Percentiles rank a stretch among this genome's conserved stretches.
These are phyloP conservation scores for Setaria italica DNA, from an alignment of 202 grass and related monocot species.

Conservation along the genomic window DNA sequence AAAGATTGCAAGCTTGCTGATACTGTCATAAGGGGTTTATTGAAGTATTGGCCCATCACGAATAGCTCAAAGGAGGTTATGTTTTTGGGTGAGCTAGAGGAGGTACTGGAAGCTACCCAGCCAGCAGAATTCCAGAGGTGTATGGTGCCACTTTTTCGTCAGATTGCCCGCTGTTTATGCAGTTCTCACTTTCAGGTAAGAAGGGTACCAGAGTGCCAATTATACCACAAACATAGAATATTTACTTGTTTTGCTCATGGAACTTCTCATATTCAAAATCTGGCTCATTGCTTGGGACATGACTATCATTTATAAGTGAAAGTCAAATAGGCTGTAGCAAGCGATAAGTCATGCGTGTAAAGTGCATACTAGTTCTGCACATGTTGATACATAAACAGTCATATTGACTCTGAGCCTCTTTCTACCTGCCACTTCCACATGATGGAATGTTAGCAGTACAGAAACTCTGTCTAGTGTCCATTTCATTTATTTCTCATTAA, in stretches of 20 bases:
- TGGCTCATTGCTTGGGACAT: slow-evolving; percentile 17
- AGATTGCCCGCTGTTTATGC: slow-evolving; percentile 74
- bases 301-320: slow-evolving; percentile 25
- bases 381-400: slow-evolving; percentile 38
- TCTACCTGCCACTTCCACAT: slow-evolving; percentile 2
- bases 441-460: slow-evolving; percentile 1
- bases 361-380: slow-evolving; percentile 31
- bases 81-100: slow-evolving; percentile 93
- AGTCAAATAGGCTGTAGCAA: slow-evolving; percentile 45
- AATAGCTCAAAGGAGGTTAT: slow-evolving; percentile 93
- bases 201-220: slow-evolving; percentile 26
- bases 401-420: slow-evolving; percentile 26
- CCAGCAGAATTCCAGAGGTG: slow-evolving; percentile 86
- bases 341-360: slow-evolving; percentile 13
- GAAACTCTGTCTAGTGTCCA: neutral
- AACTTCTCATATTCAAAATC: slow-evolving; percentile 12
- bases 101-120: slow-evolving; percentile 82
- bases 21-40: slow-evolving; percentile 84
- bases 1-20: slow-evolving; percentile 92
- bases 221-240: slow-evolving; percentile 3
- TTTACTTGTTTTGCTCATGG: slow-evolving; percentile 10
- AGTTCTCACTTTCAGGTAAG: slow-evolving; percentile 96
- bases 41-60: slow-evolving; percentile 89
- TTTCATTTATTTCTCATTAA: neutral
- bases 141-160: slow-evolving; percentile 81